Conservation (phyloP, 495 filamentous ascomycete species). For the Penicillium chermesinum region DNA sequence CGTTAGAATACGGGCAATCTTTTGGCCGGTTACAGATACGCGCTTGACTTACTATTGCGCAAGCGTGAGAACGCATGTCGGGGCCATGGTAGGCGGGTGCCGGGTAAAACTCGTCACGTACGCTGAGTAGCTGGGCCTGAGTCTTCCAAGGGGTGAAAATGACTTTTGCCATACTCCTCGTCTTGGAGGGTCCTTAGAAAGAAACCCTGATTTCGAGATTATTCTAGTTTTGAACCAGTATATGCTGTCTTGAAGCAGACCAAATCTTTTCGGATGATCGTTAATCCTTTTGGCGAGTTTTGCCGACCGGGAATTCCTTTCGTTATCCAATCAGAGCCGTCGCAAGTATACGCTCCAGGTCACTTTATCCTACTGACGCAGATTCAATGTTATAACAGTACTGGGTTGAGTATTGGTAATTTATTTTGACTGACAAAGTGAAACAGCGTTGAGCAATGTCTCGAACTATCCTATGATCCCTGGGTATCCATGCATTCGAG, state of each 20-base stretch:
- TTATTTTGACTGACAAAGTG: constrained; percentile 4
- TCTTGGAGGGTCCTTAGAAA: neutral
- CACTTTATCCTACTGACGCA: neutral
- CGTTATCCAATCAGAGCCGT: constrained; percentile 3
- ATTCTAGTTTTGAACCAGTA: neutral
- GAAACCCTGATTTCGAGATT: neutral
- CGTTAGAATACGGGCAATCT: neutral
- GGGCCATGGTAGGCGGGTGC: constrained; percentile 28
- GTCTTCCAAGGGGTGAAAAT: constrained; percentile 76
- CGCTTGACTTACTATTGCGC: constrained; percentile 36
- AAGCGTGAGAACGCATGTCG: constrained; percentile 40
- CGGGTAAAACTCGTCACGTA: constrained; percentile 65
- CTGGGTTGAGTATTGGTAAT: neutral
- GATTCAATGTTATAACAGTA: neutral
- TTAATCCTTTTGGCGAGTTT: constrained; percentile 14
- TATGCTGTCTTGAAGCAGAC: constrained; percentile 1
- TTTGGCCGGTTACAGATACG: neutral
- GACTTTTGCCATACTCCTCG: constrained; percentile 63
- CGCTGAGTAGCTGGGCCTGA: constrained; percentile 56
- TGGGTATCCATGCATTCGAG: constrained; percentile 23
- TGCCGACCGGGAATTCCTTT: neutral
- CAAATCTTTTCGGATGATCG: constrained; percentile 11
- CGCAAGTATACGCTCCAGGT: neutral
- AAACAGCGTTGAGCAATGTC: constrained; percentile 9
- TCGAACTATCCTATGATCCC: constrained; percentile 17